A percentile compares a stretch with the other conserved stretches of the same genome.
These are phyloP conservation scores for Liquidambar formosana DNA, from an alignment of 164 flowering plant genomes.

Conservation along the genomic window DNA sequence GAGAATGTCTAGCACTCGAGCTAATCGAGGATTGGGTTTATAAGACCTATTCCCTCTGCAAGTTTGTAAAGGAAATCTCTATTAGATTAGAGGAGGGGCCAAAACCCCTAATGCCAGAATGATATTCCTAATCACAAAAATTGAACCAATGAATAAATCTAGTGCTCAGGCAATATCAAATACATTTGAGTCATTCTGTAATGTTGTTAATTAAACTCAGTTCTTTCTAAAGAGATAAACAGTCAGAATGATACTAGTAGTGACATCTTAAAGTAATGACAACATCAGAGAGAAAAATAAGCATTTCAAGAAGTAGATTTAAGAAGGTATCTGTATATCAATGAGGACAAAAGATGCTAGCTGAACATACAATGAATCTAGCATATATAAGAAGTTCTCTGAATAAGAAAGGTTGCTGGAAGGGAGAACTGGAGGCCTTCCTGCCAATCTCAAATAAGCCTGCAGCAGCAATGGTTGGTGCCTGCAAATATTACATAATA, in stretches of 20 bases:
- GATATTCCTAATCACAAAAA: neutral
- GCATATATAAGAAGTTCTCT: constrained; percentile 97
- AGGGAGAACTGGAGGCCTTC: constrained; percentile 98
- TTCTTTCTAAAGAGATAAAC: neutral
- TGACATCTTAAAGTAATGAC: neutral
- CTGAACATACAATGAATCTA: constrained; percentile 87
- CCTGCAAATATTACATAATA: constrained; percentile 45
- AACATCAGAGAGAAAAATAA: neutral
- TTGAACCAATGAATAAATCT: neutral
- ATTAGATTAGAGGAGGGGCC: neutral
- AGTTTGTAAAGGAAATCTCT: constrained; percentile 2
- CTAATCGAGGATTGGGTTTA: constrained; percentile 90
- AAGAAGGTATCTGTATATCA: neutral
- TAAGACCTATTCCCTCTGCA: constrained; percentile 87
- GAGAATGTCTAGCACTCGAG: constrained; percentile 86
- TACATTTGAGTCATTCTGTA: neutral
- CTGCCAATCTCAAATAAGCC: constrained; percentile 98
- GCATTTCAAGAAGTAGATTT: neutral
- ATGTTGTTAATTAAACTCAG: neutral
- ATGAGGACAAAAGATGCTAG: constrained; percentile 7
- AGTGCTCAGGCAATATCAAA: neutral
- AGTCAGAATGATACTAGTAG: neutral
- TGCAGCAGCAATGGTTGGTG: constrained; percentile 97
- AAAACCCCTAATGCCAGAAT: neutral
- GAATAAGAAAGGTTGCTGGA: constrained; percentile 89